phyloP scores from a whole-genome alignment of 2,329 filamentous ascomycete species.

The Ambrosiella xylebori region DNA sequence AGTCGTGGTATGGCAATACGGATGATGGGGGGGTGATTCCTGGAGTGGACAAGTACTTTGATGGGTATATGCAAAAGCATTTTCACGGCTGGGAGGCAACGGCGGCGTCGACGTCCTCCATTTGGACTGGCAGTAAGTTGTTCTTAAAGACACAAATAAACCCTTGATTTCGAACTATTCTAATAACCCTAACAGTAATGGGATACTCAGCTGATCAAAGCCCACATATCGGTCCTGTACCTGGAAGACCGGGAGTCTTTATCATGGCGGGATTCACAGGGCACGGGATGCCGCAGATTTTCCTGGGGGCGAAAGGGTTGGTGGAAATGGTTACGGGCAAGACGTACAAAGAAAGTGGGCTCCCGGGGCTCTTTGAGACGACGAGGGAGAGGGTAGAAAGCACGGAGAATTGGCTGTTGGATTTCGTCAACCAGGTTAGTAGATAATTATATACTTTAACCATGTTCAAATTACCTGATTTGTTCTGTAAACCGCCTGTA shows the following conservation, averaged over 20 bases:
- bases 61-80: slow-evolving; percentile 29
- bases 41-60: slow-evolving; percentile 24
- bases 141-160: background rate
- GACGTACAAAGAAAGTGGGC: slow-evolving; percentile 19
- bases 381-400: background rate
- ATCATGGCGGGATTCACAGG: slow-evolving; percentile 34
- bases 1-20: slow-evolving; percentile 28
- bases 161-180: background rate
- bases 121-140: slow-evolving; percentile 19
- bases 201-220: slow-evolving; percentile 25
- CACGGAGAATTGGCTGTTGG: slow-evolving; percentile 5
- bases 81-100: slow-evolving; percentile 32
- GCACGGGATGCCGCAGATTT: slow-evolving; percentile 33
- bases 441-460: background rate
- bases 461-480: too few relatives aligned
- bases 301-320: slow-evolving; percentile 24
- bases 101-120: slow-evolving; percentile 19
- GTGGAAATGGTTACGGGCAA: slow-evolving; percentile 23
- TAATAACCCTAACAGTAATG: slow-evolving; percentile 20
- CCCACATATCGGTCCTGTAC: slow-evolving; percentile 28
- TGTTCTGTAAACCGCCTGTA: too few relatives aligned
- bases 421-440: background rate
- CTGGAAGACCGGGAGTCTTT: slow-evolving; percentile 23
- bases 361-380: slow-evolving; percentile 6
- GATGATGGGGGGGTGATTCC: slow-evolving; percentile 31